Evolutionary conservation across 129 eudicot species (phyloP), one percentile per base, ranked within the genome.

Genomic region (Artemisia annua): DNA sequence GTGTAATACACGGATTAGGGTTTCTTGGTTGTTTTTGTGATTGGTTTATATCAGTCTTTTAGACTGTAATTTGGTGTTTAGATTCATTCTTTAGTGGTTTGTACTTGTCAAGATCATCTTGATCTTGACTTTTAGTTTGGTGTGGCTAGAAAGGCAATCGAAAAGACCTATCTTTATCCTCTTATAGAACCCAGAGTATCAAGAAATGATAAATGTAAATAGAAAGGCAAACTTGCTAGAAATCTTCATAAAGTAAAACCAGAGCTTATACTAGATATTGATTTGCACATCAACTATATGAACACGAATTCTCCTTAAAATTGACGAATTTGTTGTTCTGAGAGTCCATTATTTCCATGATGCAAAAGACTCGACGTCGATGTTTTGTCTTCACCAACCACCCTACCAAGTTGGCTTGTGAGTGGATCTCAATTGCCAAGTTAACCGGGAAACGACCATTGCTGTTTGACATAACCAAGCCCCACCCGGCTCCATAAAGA

Each of bases 401-500:
- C 46, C 88, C 97, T 3, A 91, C 78, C 68, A 91, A 62, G 58
- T 81, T 66, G 17, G 95, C 95, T 10, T 57, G 65, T 14, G 95
- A 76, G 6, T 48, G 57, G 10, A 90, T 50, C 51, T 79, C 82
- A 11, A 90, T 74, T 30, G 78, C 81, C 54, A 91, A 70, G 74
- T 75, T 88, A 76, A 91, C 8, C 6, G 92, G 97, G 66, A 91
- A 73, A 2, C 56, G 66, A 24, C 77, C 71, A 2, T 60, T 60
- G 28, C 15, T 66, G 46, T 76, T 72, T 7, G 84, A 61, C 66
- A 49, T 78, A 43, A 61, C 86, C 19, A 91, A 82, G 7, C 79
- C 79, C 20, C 72, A 75, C 4, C 90, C 95, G 2, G 88, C 89
- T 43, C 97, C 97, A 72, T 91, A 91, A 53, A 88, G 84, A 51